Evolutionary conservation across 305 asterid genomes (phyloP).

Genomic region (Coffea humblotiana): DNA sequence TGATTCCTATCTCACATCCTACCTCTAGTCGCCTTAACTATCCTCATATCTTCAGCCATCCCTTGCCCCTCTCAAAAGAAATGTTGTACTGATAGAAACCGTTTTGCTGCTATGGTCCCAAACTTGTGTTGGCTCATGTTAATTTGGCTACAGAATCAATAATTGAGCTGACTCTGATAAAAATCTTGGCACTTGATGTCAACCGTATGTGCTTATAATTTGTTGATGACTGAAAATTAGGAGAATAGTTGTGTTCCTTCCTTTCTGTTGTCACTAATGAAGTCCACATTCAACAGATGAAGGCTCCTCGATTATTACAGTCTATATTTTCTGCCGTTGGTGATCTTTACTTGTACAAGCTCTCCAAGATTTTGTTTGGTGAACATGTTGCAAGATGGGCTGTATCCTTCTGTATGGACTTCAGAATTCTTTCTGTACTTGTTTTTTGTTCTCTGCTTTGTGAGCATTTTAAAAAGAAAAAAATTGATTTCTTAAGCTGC

Average conservation of each 20-base stretch:
- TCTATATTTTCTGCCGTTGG: slow-evolving; percentile 74
- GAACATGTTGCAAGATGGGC: slow-evolving; percentile 62
- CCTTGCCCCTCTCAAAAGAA: neutral
- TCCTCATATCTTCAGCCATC: neutral
- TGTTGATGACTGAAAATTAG: neutral
- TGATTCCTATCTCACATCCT: neutral
- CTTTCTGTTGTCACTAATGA: neutral
- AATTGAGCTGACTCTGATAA: neutral
- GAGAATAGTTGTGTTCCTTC: neutral
- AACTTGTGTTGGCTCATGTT: neutral
- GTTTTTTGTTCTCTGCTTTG: neutral
- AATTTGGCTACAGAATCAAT: neutral
- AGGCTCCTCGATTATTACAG: slow-evolving; percentile 81
- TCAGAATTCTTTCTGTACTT: neutral
- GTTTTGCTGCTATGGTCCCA: neutral
- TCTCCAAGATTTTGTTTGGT: slow-evolving; percentile 66
- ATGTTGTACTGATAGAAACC: neutral
- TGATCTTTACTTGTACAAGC: slow-evolving; percentile 72
- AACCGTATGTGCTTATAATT: neutral
- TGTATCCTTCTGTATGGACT: slow-evolving; percentile 60
- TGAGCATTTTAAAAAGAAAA: neutral
- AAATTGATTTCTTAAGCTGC: slow-evolving; percentile 1
- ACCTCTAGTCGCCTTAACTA: neutral
- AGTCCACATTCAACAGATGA: slow-evolving; percentile 44
- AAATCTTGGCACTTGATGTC: too few relatives aligned